Evolutionary conservation across 768 basidiomycete species (phyloP).

Genomic region (Russula sp.): DNA sequence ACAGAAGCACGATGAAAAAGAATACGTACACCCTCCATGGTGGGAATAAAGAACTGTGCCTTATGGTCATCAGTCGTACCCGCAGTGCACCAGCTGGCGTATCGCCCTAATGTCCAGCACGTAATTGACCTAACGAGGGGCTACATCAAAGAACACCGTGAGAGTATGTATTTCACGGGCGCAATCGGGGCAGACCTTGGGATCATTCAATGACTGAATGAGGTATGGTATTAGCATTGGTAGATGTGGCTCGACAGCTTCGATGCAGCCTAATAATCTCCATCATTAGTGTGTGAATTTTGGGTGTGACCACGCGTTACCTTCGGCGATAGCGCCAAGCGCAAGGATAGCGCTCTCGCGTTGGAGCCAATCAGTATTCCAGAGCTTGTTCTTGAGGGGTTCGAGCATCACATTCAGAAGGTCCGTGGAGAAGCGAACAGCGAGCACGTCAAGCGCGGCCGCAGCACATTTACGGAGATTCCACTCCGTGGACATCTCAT

Average conservation of each 20-base stretch:
- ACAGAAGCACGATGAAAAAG: conserved; percentile 25
- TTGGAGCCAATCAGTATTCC: conserved; percentile 89
- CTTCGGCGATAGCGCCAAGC: conserved; percentile 97
- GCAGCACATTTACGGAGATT: conserved; percentile 98
- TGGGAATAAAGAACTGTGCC: conserved; percentile 87
- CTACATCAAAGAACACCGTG: conserved; percentile 33
- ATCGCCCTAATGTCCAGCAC: conserved; percentile 98
- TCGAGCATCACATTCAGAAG: conserved; percentile 82
- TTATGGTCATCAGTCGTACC: conserved; percentile 81
- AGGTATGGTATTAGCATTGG: conserved; percentile 91
- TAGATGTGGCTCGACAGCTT: conserved; percentile 89
- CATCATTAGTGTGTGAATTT: background rate
- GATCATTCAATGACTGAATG: conserved; percentile 81
- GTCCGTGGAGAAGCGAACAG: conserved; percentile 87
- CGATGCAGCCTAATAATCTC: conserved; percentile 73
- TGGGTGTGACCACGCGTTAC: conserved; percentile 36
- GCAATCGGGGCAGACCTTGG: conserved; percentile 54
- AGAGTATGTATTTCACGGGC: background rate
- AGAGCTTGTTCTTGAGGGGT: conserved; percentile 87
- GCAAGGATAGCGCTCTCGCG: conserved; percentile 94
- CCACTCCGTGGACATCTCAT: conserved; percentile 98
- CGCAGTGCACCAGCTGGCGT: conserved; percentile 96
- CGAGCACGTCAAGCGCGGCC: conserved; percentile 93
- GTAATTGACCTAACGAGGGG: conserved; percentile 97
- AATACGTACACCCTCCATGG: conserved; percentile 84